phyloP scores from a whole-genome alignment of 2,329 filamentous ascomycete species.

The Pestalotiopsis sp. region DNA sequence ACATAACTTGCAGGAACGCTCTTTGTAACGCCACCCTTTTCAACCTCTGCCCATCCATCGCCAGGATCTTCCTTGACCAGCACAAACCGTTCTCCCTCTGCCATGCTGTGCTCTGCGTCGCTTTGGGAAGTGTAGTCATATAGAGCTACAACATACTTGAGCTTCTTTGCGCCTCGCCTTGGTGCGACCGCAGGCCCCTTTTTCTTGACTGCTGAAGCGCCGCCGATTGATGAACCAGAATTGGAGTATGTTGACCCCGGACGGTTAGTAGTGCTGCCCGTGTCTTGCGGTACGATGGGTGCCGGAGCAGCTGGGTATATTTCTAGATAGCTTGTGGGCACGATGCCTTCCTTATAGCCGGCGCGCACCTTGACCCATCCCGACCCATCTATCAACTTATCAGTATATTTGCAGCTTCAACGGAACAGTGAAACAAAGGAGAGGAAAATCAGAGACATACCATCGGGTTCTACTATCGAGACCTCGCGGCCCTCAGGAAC shows the following conservation, averaged over 20 bases:
- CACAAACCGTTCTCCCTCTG: slow-evolving; percentile 88
- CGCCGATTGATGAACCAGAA: slow-evolving; percentile 68
- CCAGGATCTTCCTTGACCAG: slow-evolving; percentile 85
- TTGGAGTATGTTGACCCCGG: slow-evolving; percentile 79
- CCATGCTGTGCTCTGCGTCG: slow-evolving; percentile 87
- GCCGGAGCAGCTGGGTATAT: slow-evolving; percentile 50
- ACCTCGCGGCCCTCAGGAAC: slow-evolving; percentile 81
- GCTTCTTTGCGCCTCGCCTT: slow-evolving; percentile 86
- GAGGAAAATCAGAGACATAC: slow-evolving; percentile 54
- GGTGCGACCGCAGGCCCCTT: slow-evolving; percentile 92
- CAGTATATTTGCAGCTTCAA: slow-evolving; percentile 25
- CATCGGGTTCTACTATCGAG: slow-evolving; percentile 80
- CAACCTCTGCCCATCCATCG: slow-evolving; percentile 96
- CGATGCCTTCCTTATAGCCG: slow-evolving; percentile 78
- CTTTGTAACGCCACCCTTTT: slow-evolving; percentile 82
- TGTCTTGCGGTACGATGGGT: slow-evolving; percentile 46
- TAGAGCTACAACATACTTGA: slow-evolving; percentile 89
- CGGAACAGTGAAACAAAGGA: not conserved
- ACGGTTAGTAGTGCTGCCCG: slow-evolving; percentile 50
- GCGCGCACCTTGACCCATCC: slow-evolving; percentile 88
- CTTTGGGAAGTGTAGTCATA: slow-evolving; percentile 90
- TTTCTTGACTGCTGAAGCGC: slow-evolving; percentile 62
- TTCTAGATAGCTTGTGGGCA: slow-evolving; percentile 86
- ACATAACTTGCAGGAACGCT: slow-evolving; percentile 96
- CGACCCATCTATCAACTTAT: slow-evolving; percentile 68